Base-by-base conservation (phyloP, 345 rosid genomes). In the Populus nigra region DNA sequence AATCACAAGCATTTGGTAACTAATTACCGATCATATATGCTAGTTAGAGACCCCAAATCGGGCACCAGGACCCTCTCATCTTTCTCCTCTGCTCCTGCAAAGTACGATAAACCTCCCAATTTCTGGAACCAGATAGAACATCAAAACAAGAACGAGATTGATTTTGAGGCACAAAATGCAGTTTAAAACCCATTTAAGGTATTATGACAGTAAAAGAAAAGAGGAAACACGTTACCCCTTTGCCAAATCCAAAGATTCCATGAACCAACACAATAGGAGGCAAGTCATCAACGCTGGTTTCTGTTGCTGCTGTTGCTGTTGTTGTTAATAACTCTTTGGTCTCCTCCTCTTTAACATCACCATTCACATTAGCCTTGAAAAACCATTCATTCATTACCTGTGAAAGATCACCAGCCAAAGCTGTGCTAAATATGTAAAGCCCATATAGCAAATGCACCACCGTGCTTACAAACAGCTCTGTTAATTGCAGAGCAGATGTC, bases 171-270 rank as follows among this genome's bases (percentile, higher is more conserved):
- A n/a, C 8, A 68, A 29, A 72, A 50, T 1, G 15, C 67, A 12
- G 63, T 23, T 5, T 61, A 62, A 59, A 75, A 73, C 9, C 36
- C 41, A 66, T 12, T 61, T 7, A n/a, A 39, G 23, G 31, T 67
- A 67, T 9, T 23, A 15, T 22, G 3, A 39, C 8, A 1, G 29
- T 36, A 11, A 63, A 17, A 35, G 12, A n/a, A 45, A 43, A 15
- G 57, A 72, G 38, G 2, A 25, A 41, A 25, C 50, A 69, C 81
- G 39, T 33, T 76, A 96, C 98, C 90, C 98, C 99, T 88, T 96
- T 89, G 22, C 99, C 99, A 84, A 96, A 96, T 72, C 99, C 99
- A 68, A 96, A 96, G 85, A 96, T 94, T 65, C 99, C 99, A 85
- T 96, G 99, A 36, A 96, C 94, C 66, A 96, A 69, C 47, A 96